Conservation (phyloP, 2,329 filamentous ascomycete species). For the Fusarium domesticum region DNA sequence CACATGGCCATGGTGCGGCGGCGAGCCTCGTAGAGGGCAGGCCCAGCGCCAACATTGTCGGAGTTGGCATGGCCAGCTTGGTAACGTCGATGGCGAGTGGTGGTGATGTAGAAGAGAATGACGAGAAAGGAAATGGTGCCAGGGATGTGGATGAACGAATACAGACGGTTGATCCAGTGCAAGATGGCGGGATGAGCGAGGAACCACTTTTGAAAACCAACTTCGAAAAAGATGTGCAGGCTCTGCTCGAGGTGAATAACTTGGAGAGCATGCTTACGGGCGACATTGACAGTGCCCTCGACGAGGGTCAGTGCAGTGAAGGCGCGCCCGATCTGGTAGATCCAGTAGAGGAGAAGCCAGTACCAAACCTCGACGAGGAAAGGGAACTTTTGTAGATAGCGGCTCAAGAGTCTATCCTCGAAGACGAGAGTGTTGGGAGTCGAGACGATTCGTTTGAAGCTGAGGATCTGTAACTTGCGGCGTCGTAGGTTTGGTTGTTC, state of each 20-base stretch:
- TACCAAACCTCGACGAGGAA: constrained; percentile 76
- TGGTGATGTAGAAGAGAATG: constrained; percentile 68
- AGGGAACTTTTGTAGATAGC: constrained; percentile 63
- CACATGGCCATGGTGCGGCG: constrained; percentile 60
- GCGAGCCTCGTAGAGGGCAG: constrained; percentile 52
- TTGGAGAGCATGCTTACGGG: constrained; percentile 65
- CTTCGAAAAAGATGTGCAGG: constrained; percentile 64
- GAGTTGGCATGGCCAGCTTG: constrained; percentile 26
- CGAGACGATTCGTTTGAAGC: constrained; percentile 31
- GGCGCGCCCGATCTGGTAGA: constrained; percentile 71
- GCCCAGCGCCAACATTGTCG: constrained; percentile 38
- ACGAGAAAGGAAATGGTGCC: constrained; percentile 67
- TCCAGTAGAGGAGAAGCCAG: constrained; percentile 75
- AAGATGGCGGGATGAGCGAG: constrained; percentile 52
- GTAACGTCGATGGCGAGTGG: constrained; percentile 51
- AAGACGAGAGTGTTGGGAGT: constrained; percentile 35
- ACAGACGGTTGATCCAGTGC: constrained; percentile 68
- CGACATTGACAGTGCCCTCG: constrained; percentile 65
- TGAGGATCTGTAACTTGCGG: constrained; percentile 35
- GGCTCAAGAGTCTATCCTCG: constrained; percentile 34
- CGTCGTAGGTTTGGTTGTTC: constrained; percentile 31
- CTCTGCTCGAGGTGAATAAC: constrained; percentile 64
- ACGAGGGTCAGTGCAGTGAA: constrained; percentile 68
- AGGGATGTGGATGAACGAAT: constrained; percentile 76
- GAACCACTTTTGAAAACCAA: constrained; percentile 56